Conservation (phyloP, 331 rosid species). For the Prunus yedoensis region DNA sequence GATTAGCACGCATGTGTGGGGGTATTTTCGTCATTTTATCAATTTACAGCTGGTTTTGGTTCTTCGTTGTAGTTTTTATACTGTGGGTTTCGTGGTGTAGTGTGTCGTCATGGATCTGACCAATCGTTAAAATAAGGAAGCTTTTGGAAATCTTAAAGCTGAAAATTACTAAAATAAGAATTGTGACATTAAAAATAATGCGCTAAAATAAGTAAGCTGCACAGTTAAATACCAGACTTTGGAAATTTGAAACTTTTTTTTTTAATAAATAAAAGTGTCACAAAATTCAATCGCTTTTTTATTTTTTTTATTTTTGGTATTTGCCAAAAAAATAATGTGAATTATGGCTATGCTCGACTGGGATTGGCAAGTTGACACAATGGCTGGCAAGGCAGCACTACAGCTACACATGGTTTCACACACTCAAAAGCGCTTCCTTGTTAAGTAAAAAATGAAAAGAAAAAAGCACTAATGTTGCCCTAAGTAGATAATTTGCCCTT, state of each 20-base stretch:
- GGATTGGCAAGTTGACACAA: conserved; percentile 37
- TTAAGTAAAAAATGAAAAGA: background rate
- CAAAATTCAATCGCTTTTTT: background rate
- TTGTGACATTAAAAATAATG: no score
- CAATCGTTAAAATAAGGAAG: background rate
- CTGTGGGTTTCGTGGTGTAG: background rate
- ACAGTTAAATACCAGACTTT: background rate
- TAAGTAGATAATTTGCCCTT: background rate
- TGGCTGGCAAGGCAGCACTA: conserved; percentile 40
- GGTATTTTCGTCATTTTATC: conserved; percentile 9
- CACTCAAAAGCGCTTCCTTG: conserved; percentile 8
- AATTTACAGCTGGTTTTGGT: conserved; percentile 20
- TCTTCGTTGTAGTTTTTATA: no score
- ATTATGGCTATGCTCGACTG: background rate
- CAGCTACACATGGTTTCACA: conserved; percentile 25
- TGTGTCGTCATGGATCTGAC: conserved; percentile 25
- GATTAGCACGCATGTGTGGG: background rate
- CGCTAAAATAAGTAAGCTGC: background rate
- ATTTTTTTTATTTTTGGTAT: fast-evolving
- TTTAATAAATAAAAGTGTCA: background rate
- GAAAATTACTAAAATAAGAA: background rate
- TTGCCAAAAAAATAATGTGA: no score
- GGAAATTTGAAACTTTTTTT: background rate
- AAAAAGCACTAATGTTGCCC: background rate
- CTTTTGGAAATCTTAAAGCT: conserved; percentile 20